These are phyloP conservation scores for Penicillium janthinellum DNA, from an alignment of 2,329 filamentous ascomycete species.

Conservation along the genomic window DNA sequence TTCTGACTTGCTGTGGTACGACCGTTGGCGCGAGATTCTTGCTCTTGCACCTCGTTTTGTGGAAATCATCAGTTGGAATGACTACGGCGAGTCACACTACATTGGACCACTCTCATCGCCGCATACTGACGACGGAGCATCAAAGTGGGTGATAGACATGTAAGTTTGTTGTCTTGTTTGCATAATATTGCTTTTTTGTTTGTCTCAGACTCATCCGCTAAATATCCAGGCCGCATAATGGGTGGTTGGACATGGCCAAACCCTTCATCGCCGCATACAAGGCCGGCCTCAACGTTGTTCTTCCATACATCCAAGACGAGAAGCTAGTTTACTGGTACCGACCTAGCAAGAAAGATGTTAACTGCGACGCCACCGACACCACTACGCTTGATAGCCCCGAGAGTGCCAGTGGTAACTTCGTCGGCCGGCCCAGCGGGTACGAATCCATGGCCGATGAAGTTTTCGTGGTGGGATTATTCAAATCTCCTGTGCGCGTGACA, in stretches of 20 bases:
- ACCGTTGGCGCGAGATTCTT: slow-evolving; percentile 48
- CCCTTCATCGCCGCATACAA: slow-evolving; percentile 59
- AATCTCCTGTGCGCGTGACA: slow-evolving; percentile 47
- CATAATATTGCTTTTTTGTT: background rate
- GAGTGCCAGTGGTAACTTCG: slow-evolving; percentile 54
- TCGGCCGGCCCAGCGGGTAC: slow-evolving; percentile 54
- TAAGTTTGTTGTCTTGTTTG: slow-evolving; percentile 22
- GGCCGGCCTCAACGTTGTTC: slow-evolving; percentile 40
- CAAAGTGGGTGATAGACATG: slow-evolving; percentile 56
- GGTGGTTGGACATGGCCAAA: slow-evolving; percentile 57
- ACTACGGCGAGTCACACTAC: slow-evolving; percentile 61
- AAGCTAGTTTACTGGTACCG: slow-evolving; percentile 61
- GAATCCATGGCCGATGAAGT: slow-evolving; percentile 54
- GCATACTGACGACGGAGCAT: slow-evolving; percentile 33
- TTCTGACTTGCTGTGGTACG: slow-evolving; percentile 48
- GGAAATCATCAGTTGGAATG: slow-evolving; percentile 52
- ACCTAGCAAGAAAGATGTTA: slow-evolving; percentile 48
- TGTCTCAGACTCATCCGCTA: background rate
- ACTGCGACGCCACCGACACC: slow-evolving; percentile 58
- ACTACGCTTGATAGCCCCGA: slow-evolving; percentile 45
- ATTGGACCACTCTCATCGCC: slow-evolving; percentile 48
- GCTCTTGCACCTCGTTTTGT: slow-evolving; percentile 52
- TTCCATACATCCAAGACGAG: slow-evolving; percentile 49
- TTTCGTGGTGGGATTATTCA: slow-evolving; percentile 57
- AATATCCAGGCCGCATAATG: slow-evolving; percentile 50